These are phyloP conservation scores for Mycosphaerelloides madeirae DNA, from an alignment of 2,329 filamentous ascomycete genomes.

Conservation along the genomic window DNA sequence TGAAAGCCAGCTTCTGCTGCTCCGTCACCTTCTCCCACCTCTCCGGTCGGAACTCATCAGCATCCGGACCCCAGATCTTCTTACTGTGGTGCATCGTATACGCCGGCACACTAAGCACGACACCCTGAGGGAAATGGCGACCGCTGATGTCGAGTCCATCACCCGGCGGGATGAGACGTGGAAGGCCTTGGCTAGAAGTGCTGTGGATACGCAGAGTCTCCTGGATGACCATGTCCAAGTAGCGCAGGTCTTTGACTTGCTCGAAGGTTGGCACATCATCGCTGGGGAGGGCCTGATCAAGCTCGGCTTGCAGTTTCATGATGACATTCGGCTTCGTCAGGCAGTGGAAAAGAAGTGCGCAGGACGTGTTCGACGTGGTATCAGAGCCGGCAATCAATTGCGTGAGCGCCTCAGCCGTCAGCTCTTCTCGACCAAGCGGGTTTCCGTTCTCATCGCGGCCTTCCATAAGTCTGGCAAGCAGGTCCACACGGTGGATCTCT, in stretches of 20 bases:
- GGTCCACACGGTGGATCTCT: constrained; percentile 63
- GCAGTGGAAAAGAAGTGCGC: constrained; percentile 75
- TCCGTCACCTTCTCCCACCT: constrained; percentile 38
- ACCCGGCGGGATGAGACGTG: constrained; percentile 64
- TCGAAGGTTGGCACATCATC: constrained; percentile 65
- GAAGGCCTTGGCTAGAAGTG: constrained; percentile 80
- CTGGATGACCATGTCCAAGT: constrained; percentile 70
- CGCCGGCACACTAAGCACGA: constrained; percentile 38
- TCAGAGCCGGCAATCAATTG: constrained; percentile 79
- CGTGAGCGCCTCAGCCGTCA: constrained; percentile 83
- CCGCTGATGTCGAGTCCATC: constrained; percentile 61
- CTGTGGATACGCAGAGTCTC: constrained; percentile 84
- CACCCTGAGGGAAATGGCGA: constrained; percentile 59
- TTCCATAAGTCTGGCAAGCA: constrained; percentile 79
- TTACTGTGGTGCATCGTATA: constrained; percentile 40
- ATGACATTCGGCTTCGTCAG: constrained; percentile 66
- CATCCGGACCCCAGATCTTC: constrained; percentile 40
- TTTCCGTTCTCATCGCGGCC: constrained; percentile 75
- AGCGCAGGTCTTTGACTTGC: constrained; percentile 68
- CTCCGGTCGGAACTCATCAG: constrained; percentile 38
- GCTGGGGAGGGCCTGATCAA: constrained; percentile 64
- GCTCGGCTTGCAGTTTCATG: constrained; percentile 65
- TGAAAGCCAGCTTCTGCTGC: constrained; percentile 36
- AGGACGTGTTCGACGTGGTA: constrained; percentile 74
- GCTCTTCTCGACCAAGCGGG: constrained; percentile 69